Base-by-base conservation (phyloP, 768 basidiomycete species). In the Hortiboletus flavorubellus region DNA sequence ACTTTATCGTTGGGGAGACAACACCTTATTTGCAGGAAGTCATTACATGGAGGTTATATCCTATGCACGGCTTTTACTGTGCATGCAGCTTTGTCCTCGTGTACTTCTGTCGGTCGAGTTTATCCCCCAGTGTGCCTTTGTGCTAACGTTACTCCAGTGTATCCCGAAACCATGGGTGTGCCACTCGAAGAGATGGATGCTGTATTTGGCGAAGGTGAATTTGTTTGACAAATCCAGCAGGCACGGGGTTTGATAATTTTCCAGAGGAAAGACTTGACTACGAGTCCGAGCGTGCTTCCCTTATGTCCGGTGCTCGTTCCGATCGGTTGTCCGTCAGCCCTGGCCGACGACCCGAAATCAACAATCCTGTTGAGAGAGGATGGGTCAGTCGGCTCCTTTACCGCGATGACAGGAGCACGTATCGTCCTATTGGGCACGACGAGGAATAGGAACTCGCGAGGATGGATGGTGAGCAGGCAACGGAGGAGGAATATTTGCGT, bases 11-110 rank as follows among this genome's bases (percentile, higher is more conserved):
- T 39, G 94, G 94, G 33, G 88, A 90, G 68, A 77, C 84, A 30
- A 98, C 94, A 0, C 95, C 94, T 2, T 80, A 84, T 51, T 75
- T 97, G 38, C 93, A 96, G 72, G 92, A 94, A 55, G 71, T 81
- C 21, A 96, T 98, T 61, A 80, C 80, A 40, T 98, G 95, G 94
- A 80, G 90, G 45, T 69, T 98, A 51, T 97, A 98, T 73, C 91
- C 92, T 0, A 95, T 98, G 93, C 93, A 96, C 63, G 92, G 87
- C 23, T 93, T 93, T 74, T 94, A 93, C 72, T 93, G 93, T 68
- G 82, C 82, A 9, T 86, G 89, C 64, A 91, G 91, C 65, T 91
- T 95, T 67, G 75, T 96, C 45, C 75, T 93, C 42, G 89, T 93
- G 6, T 92, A 89, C 70, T 89, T 91, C 72, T 71, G 84, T 93